Conservation (phyloP, 345 rosid species). For the Diplotaxis tenuifolia region DNA sequence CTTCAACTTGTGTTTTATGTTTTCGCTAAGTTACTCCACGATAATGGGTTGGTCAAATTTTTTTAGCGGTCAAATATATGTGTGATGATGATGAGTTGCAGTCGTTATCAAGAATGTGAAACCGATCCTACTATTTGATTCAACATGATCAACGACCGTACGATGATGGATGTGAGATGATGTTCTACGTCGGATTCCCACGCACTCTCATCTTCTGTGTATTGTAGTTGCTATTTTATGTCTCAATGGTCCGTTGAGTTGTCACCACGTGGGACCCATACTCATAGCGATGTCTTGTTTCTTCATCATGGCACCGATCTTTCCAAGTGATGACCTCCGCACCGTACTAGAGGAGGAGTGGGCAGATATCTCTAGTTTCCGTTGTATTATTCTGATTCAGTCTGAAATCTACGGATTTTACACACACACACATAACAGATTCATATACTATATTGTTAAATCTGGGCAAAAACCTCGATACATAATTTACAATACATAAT, state of each 20-base stretch:
- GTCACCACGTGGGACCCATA: conserved; percentile 27
- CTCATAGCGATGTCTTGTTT: conserved; percentile 20
- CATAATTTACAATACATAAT: neutral
- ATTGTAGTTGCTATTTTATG: conserved; percentile 13
- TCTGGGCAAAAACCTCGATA: neutral
- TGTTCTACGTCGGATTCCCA: conserved; percentile 20
- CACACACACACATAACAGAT: neutral
- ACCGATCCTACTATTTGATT: conserved; percentile 1
- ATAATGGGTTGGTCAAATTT: conserved; percentile 17
- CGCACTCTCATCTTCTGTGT: conserved; percentile 16
- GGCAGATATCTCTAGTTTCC: neutral
- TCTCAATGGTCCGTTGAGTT: conserved; percentile 29
- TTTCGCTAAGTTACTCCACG: neutral
- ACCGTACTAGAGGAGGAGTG: conserved; percentile 7
- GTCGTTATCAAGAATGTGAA: conserved; percentile 22
- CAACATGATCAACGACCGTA: conserved; percentile 21
- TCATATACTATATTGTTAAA: neutral
- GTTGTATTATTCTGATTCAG: neutral
- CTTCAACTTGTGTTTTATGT: neutral
- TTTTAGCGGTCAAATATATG: neutral
- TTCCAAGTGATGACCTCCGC: conserved; percentile 21
- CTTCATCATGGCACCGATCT: conserved; percentile 14
- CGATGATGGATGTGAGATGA: conserved; percentile 23
- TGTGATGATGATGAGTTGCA: conserved; percentile 25
- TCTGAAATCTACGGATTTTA: neutral